Evolutionary conservation across 345 rosid genomes (phyloP), one percentile per base, ranked within the genome.

Genomic region (Aquilaria sinensis): DNA sequence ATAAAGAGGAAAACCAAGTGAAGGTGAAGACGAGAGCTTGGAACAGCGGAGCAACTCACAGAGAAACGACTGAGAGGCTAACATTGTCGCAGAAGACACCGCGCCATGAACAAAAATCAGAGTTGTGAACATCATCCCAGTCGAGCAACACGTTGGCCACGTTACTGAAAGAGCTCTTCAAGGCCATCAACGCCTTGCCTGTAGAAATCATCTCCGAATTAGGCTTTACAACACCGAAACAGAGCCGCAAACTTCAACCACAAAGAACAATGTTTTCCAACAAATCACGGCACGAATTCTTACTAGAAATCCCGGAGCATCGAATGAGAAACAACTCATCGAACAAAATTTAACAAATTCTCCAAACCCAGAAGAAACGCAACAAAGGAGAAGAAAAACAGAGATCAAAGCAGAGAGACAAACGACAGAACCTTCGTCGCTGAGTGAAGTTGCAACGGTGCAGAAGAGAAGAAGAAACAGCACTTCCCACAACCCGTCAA

Each of bases 91-190:
- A 94, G 13, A 54, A 59, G 51, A 94, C 96, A 52, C 99, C 96
- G 34, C 88, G 82, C 99, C 99, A 94, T 1, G 96, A 82, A 65
- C 99, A 94, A 66, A 79, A 77, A 70, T 87, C 93, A 14, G 12
- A 32, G 67, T 72, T 80, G 69, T 77, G 88, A 11, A 55, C 81
- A 54, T 78, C 84, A 50, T 84, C 90, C 99, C 99, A 94, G 77
- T 91, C 96, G n/a, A 81, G 67, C 68, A 94, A 78, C 72, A 70
- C 75, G 58, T 91, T 90, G 4, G 65, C 92, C 45, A 80, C 71
- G 63, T 91, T 86, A 66, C 96, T 76, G 61, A 94, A 91, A 0
- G 93, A 88, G 0, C 77, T 81, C 80, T 94, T 91, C 8, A 91
- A 65, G 56, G 67, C 64, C 93, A 87, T 87, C 69, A 94, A 74